These are phyloP conservation scores for Claviceps paspali DNA, from an alignment of 2,329 filamentous ascomycete genomes.

Conservation along the genomic window DNA sequence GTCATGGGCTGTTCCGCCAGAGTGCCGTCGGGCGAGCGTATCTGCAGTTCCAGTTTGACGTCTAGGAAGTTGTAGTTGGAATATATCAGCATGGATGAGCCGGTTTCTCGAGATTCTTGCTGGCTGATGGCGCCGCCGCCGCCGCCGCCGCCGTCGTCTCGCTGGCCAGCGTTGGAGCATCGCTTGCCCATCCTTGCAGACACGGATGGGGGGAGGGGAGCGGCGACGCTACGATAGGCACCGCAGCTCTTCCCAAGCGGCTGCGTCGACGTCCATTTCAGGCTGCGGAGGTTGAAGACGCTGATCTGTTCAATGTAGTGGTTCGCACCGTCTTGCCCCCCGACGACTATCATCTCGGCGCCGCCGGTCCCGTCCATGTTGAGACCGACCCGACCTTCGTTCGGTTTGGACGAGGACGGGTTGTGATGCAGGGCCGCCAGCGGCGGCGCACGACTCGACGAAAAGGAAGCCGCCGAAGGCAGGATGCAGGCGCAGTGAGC, in stretches of 20 bases:
- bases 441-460: conserved; percentile 67
- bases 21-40: conserved; percentile 69
- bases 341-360: conserved; percentile 93
- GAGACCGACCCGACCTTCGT: conserved; percentile 77
- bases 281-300: conserved; percentile 86
- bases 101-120: conserved; percentile 39
- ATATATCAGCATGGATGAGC: conserved; percentile 82
- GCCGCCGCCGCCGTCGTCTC: conserved; percentile 25
- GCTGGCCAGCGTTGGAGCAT: conserved; percentile 25
- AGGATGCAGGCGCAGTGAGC: conserved; percentile 91
- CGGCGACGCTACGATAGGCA: conserved; percentile 89
- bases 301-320: conserved; percentile 99
- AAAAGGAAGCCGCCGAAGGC: conserved; percentile 74
- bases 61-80: conserved; percentile 99
- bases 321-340: conserved; percentile 92
- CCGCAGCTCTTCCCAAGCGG: conserved; percentile 83
- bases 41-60: conserved; percentile 87
- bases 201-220: conserved; percentile 56
- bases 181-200: conserved; percentile 51
- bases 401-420: conserved; percentile 63
- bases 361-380: conserved; percentile 82
- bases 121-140: conserved; percentile 32
- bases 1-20: conserved; percentile 82
- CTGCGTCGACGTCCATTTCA: conserved; percentile 90
- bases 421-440: conserved; percentile 83